Evolutionary conservation across 2,329 filamentous ascomycete genomes (phyloP).

Genomic region (Pseudodiploospora longispora): DNA sequence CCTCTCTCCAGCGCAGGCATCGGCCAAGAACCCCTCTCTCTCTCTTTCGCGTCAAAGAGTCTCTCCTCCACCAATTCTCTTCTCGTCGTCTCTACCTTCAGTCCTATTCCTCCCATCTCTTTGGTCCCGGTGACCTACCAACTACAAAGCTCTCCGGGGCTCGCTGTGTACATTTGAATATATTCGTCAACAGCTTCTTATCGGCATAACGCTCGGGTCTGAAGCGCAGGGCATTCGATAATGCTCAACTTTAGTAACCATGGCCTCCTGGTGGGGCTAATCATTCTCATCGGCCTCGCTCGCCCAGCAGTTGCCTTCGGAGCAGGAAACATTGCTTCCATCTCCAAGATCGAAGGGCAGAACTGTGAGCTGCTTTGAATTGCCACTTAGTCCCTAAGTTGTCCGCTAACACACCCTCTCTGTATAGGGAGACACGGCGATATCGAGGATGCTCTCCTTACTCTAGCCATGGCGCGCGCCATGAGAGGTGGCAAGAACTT

Average conservation of each 20-base stretch:
- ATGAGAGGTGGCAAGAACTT: constrained; percentile 65
- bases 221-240: constrained; percentile 5
- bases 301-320: constrained; percentile 70
- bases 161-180: too few species aligned
- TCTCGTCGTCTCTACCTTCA: too few species aligned
- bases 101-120: too few species aligned
- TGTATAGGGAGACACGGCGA: constrained; percentile 70
- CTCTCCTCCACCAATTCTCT: too few species aligned
- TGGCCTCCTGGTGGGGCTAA: constrained; percentile 45
- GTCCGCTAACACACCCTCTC: neutral
- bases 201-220: too few species aligned
- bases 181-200: too few species aligned
- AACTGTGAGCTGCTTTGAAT: constrained; percentile 51
- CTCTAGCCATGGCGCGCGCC: constrained; percentile 50
- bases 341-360: constrained; percentile 72
- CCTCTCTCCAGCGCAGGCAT: too few species aligned
- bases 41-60: too few species aligned
- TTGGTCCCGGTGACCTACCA: too few species aligned
- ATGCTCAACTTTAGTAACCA: constrained; percentile 44
- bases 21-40: too few species aligned
- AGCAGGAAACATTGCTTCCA: constrained; percentile 78
- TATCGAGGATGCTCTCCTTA: constrained; percentile 83
- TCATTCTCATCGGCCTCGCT: constrained; percentile 58
- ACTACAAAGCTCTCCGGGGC: too few species aligned
- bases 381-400: too few species aligned